Percentiles rank a stretch among this genome's conserved stretches.
These are phyloP conservation scores for Tolypocladium tundrense DNA, from an alignment of 2,329 filamentous ascomycete genomes.

Conservation along the genomic window DNA sequence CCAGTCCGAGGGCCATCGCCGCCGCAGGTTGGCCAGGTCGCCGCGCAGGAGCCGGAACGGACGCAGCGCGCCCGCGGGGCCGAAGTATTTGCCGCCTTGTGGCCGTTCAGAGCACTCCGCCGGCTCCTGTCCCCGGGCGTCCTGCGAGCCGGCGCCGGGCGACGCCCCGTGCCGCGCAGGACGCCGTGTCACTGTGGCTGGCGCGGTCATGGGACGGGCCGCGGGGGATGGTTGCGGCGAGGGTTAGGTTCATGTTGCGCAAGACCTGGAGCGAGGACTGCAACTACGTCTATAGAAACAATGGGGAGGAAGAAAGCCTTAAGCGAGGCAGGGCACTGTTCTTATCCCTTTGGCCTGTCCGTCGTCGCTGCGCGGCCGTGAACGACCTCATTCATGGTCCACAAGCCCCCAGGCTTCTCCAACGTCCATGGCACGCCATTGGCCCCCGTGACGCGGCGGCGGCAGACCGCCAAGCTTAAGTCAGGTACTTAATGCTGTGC, in stretches of 20 bases:
- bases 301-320: neutral
- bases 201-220: neutral
- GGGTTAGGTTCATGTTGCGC: too few relatives aligned
- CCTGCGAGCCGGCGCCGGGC: too few relatives aligned
- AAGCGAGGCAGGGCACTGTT: too few relatives aligned
- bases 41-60: conserved; percentile 43
- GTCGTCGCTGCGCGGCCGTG: neutral
- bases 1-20: conserved; percentile 43
- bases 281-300: too few relatives aligned
- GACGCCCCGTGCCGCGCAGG: too few relatives aligned
- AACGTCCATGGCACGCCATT: neutral
- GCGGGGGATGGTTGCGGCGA: neutral
- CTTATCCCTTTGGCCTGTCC: too few relatives aligned
- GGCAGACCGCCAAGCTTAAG: neutral
- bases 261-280: too few relatives aligned
- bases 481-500: neutral
- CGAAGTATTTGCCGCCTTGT: conserved; percentile 11
- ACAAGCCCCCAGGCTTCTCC: too few relatives aligned
- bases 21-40: conserved; percentile 34
- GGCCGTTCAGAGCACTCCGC: neutral
- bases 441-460: neutral
- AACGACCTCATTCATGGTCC: too few relatives aligned
- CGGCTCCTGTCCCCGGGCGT: neutral
- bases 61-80: conserved; percentile 30
- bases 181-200: neutral